A percentile compares a stretch with the other conserved stretches of the same genome.
phyloP scores from a whole-genome alignment of 768 basidiomycete genomes.

The Tulasnella calospora region DNA sequence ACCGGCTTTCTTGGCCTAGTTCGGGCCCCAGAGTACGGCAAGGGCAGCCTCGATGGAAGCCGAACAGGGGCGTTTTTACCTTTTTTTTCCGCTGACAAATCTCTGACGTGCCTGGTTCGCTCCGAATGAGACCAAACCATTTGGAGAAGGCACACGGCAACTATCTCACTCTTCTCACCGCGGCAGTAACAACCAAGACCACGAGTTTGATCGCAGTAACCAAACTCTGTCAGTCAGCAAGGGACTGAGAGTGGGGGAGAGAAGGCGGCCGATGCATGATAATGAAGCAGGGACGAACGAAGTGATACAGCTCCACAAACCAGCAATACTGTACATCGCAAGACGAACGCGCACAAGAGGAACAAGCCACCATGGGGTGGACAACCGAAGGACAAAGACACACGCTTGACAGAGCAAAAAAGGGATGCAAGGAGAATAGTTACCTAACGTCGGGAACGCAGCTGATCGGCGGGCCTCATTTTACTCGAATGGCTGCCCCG shows the following conservation, averaged over 20 bases:
- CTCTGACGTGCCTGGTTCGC: not conserved
- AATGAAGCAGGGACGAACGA: not conserved
- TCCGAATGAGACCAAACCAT: not conserved
- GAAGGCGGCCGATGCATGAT: not conserved
- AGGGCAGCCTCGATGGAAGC: not conserved
- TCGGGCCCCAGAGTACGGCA: not conserved
- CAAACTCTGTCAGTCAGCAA: not conserved
- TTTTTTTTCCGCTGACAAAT: conserved; percentile 1
- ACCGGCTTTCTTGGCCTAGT: not conserved
- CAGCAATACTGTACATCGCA: not conserved
- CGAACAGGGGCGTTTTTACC: not conserved
- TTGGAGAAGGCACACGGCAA: not conserved
- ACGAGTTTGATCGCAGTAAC: not conserved
- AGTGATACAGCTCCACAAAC: not conserved
- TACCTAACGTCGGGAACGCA: not conserved
- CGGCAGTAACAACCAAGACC: not conserved
- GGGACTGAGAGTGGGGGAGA: not conserved
- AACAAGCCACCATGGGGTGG: not conserved
- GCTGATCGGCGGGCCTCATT: not conserved
- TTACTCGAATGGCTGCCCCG: not conserved
- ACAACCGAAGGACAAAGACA: not conserved
- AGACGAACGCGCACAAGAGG: not conserved
- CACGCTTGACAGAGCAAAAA: not conserved
- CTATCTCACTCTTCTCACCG: not conserved
- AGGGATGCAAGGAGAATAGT: not conserved